Conservation (phyloP, 2,329 filamentous ascomycete species). For the Monosporascus sp. region DNA sequence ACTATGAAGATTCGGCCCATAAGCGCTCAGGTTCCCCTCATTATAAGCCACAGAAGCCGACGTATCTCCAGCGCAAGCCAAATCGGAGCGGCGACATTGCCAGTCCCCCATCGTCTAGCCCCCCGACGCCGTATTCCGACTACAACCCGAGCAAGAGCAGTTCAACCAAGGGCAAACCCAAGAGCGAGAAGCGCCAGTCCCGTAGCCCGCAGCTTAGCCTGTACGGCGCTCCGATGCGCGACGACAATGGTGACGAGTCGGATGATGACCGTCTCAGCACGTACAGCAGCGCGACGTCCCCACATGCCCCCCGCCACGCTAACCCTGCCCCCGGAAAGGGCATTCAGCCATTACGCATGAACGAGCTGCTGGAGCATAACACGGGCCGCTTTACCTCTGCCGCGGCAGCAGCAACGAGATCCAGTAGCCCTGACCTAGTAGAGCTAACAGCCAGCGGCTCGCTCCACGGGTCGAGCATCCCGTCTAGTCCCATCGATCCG, state of each 20-base stretch:
- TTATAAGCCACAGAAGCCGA: neutral
- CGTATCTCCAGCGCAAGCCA: neutral
- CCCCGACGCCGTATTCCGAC: conserved; percentile 3
- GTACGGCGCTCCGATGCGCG: neutral
- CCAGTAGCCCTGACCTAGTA: neutral
- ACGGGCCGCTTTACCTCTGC: too few relatives aligned
- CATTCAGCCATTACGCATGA: neutral
- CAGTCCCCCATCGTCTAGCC: neutral
- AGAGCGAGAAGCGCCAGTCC: neutral
- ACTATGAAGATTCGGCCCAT: neutral
- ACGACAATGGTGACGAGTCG: neutral
- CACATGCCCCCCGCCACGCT: neutral
- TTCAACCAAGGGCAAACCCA: neutral
- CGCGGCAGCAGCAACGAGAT: too few relatives aligned
- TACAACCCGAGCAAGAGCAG: conserved; percentile 4
- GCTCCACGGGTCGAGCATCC: neutral
- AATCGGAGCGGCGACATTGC: neutral
- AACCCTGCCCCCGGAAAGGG: neutral
- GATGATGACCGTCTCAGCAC: neutral
- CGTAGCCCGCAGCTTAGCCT: neutral
- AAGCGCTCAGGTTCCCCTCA: neutral
- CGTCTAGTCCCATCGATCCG: neutral
- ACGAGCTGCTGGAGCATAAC: neutral
- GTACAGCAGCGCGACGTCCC: neutral
- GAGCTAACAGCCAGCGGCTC: neutral